These are phyloP conservation scores for Lipomyces starkeyi DNA, from an alignment of 805 yeast genomes.

Conservation along the genomic window DNA sequence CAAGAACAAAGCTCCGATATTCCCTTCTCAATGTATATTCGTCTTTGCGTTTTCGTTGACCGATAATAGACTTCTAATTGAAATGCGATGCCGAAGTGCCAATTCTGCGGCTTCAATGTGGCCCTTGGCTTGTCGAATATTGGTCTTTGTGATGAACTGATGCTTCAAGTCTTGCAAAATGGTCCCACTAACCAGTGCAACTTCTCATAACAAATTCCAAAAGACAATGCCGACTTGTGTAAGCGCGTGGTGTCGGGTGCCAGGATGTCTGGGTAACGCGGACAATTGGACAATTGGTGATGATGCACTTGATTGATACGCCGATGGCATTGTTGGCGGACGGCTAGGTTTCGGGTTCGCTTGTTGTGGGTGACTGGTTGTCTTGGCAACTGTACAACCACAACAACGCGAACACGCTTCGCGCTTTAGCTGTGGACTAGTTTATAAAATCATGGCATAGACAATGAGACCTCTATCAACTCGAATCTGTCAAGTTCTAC, in stretches of 20 bases:
- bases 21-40: neutral
- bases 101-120: neutral
- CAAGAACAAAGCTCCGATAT: neutral
- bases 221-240: neutral
- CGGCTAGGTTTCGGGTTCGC: neutral
- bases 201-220: neutral
- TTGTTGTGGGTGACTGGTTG: neutral
- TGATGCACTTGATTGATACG: neutral
- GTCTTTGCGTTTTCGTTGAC: neutral
- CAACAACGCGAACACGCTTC: neutral
- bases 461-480: neutral
- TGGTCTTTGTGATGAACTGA: neutral
- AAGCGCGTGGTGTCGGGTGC: neutral
- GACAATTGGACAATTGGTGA: too few relatives aligned
- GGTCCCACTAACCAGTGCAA: neutral
- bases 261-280: neutral
- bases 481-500: too few relatives aligned
- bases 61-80: neutral
- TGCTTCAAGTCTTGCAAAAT: neutral
- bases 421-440: neutral
- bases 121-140: neutral
- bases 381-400: neutral
- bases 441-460: neutral
- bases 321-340: neutral
- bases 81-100: neutral